Conservation (phyloP, 108 stramenopile species). For the Skeletonema menzelii region DNA sequence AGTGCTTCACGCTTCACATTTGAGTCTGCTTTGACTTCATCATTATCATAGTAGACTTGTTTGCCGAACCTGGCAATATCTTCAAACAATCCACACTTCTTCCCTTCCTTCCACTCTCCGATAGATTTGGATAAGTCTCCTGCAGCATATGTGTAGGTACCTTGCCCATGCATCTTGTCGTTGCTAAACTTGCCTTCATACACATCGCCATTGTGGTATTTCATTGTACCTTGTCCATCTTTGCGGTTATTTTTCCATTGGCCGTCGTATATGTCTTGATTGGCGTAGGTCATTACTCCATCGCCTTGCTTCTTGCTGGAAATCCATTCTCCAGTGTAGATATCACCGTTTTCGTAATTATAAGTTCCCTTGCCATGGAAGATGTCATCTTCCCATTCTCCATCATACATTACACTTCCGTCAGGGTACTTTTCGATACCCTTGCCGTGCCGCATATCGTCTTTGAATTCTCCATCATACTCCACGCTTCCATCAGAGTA, state of each 20-base stretch:
- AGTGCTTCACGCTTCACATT: not conserved
- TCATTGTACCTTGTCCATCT: constrained; percentile 31
- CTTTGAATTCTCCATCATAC: constrained; percentile 51
- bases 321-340: constrained; percentile 22
- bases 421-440: constrained; percentile 34
- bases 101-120: constrained; percentile 38
- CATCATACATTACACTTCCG: constrained; percentile 50
- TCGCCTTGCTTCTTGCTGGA: constrained; percentile 41
- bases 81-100: constrained; percentile 33
- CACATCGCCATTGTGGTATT: constrained; percentile 34
- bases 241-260: no score
- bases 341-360: not conserved
- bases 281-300: constrained; percentile 40
- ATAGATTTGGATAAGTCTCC: not conserved
- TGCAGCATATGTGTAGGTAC: not conserved
- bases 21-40: not conserved
- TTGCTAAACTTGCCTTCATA: constrained; percentile 27
- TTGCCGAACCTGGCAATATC: not conserved
- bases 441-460: constrained; percentile 40
- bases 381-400: constrained; percentile 33
- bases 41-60: not conserved
- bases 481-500: constrained; percentile 41
- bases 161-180: constrained; percentile 1
- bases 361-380: constrained; percentile 36
- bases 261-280: constrained; percentile 24